These are phyloP conservation scores for Mesembryanthemum crystallinum DNA, from an alignment of 148 eudicot species.

Conservation along the genomic window DNA sequence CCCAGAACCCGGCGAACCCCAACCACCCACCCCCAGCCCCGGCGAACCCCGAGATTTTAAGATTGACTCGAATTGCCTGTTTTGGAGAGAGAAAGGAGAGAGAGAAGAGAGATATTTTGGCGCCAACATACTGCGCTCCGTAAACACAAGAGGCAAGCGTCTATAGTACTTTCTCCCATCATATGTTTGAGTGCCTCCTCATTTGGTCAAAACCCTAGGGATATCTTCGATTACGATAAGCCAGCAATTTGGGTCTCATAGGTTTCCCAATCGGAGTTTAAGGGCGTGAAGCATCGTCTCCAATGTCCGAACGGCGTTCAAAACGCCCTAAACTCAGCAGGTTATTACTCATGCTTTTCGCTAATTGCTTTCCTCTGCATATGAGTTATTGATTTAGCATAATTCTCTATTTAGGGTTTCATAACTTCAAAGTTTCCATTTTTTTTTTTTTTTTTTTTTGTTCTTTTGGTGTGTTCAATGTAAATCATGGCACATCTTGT, in stretches of 20 bases:
- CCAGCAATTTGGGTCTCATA: background rate
- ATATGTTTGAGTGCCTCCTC: background rate
- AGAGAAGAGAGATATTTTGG: too few species aligned
- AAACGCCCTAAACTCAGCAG: constrained; percentile 70
- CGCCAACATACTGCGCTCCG: too few species aligned
- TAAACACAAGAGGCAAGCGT: too few species aligned
- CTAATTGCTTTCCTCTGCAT: background rate
- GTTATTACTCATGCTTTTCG: constrained; percentile 26
- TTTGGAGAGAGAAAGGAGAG: too few species aligned
- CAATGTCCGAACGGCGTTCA: constrained; percentile 46
- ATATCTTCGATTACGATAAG: background rate
- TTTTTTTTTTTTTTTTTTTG: background rate
- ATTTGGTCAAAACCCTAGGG: constrained; percentile 21
- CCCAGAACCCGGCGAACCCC: too few species aligned
- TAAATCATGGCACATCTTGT: background rate
- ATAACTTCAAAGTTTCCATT: background rate
- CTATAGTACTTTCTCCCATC: too few species aligned
- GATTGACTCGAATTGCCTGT: too few species aligned
- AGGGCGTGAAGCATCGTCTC: background rate
- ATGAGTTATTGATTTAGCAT: background rate
- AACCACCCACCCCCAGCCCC: too few species aligned
- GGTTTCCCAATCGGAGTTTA: too few species aligned
- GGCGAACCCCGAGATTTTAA: too few species aligned
- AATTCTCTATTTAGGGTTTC: constrained; percentile 5
- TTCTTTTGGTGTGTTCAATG: background rate